These are phyloP conservation scores for Sclerotinia nivalis DNA, from an alignment of 2,329 filamentous ascomycete genomes.

Conservation along the genomic window DNA sequence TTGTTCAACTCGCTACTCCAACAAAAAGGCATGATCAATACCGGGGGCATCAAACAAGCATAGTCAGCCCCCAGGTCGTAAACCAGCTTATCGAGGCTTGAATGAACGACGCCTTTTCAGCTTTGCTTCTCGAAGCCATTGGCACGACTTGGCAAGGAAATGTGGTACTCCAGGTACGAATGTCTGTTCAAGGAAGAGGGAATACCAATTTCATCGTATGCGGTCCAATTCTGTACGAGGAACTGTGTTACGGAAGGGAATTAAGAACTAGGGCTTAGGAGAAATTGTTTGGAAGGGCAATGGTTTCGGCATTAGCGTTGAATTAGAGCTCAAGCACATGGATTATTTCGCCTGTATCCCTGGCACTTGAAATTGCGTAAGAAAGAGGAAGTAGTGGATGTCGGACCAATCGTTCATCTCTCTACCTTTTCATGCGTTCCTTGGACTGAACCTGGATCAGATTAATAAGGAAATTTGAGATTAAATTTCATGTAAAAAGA, in stretches of 20 bases:
- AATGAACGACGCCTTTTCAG: conserved; percentile 19
- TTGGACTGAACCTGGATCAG: not conserved
- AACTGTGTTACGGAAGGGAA: not conserved
- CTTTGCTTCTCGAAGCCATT: conserved; percentile 16
- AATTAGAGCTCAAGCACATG: not conserved
- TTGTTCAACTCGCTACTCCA: not conserved
- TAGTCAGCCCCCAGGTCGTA: conserved; percentile 3
- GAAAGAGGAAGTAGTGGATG: not conserved
- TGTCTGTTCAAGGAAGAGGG: not conserved
- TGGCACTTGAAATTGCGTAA: not conserved
- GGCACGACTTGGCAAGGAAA: not conserved
- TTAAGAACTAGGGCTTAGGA: not conserved
- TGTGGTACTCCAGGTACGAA: not conserved
- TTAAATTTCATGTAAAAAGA: not conserved
- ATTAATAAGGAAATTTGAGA: not conserved
- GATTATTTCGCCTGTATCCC: not conserved
- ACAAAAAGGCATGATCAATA: not conserved
- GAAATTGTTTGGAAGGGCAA: conserved; percentile 1
- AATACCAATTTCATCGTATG: not conserved
- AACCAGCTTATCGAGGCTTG: conserved; percentile 10
- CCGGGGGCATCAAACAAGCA: conserved; percentile 3
- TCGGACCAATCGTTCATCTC: not conserved
- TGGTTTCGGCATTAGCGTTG: not conserved
- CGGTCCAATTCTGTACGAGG: not conserved
- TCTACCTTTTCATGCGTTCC: not conserved